phyloP scores from a whole-genome alignment of 352 stramenopile genomes.

The Globisporangium echinulatum region DNA sequence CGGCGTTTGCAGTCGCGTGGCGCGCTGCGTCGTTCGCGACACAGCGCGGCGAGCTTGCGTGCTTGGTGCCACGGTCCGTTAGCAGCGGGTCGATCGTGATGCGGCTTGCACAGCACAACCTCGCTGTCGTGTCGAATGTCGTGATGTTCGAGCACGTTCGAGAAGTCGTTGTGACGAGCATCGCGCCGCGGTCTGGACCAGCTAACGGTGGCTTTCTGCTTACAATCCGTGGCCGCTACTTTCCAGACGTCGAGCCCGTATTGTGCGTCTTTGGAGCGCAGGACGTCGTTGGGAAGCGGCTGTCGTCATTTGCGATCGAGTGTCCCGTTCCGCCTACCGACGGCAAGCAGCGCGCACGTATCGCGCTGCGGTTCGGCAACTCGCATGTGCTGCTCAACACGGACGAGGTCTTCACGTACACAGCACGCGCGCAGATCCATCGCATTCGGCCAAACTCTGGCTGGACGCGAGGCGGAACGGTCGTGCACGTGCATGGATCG shows the following conservation, averaged over 20 bases:
- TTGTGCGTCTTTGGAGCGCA: constrained; percentile 14
- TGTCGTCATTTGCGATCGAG: constrained; percentile 13
- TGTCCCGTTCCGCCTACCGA: constrained; percentile 11
- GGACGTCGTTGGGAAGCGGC: constrained; percentile 6
- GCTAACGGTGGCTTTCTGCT: constrained; percentile 18
- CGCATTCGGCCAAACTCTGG: constrained; percentile 21
- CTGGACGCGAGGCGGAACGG: constrained; percentile 28
- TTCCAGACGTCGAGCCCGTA: constrained; percentile 10
- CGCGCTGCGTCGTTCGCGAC: neutral
- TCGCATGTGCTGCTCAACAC: constrained; percentile 4
- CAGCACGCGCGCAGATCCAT: constrained; percentile 12
- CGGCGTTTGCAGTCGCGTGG: neutral
- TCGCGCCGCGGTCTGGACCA: constrained; percentile 8
- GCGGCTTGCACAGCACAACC: constrained; percentile 1
- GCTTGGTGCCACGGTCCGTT: constrained; percentile 1
- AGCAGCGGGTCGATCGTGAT: constrained; percentile 9
- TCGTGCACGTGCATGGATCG: constrained; percentile 22
- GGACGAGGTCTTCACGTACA: constrained; percentile 10
- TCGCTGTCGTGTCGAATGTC: constrained; percentile 13
- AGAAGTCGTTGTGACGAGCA: constrained; percentile 5
- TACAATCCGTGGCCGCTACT: constrained; percentile 10
- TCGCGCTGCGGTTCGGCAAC: constrained; percentile 13
- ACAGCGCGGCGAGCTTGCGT: neutral
- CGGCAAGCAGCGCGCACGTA: neutral
- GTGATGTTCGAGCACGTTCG: constrained; percentile 14